A percentile compares a stretch with the other conserved stretches of the same genome.
Conservation (phyloP, 2,329 filamentous ascomycete species). For the Tolypocladium ophioglossoides region DNA sequence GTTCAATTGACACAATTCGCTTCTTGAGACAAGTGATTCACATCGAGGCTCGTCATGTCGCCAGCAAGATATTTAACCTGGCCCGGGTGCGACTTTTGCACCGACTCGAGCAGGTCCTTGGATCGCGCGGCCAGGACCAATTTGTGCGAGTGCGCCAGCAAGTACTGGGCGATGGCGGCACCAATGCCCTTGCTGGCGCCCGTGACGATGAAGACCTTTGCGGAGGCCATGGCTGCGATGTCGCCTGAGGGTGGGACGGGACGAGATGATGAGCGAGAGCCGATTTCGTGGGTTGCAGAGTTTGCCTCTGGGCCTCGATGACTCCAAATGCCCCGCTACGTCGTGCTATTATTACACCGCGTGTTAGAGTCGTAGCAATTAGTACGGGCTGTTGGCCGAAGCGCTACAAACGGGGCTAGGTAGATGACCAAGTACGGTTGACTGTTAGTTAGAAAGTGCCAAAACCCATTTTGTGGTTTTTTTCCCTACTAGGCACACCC, state of each 20-base stretch:
- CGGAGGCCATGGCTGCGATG: background rate
- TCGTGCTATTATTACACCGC: too few relatives aligned
- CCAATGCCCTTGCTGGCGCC: constrained; percentile 55
- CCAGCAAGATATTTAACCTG: constrained; percentile 46
- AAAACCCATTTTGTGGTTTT: too few relatives aligned
- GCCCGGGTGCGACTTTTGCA: constrained; percentile 39
- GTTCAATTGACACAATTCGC: background rate
- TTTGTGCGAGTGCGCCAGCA: constrained; percentile 44
- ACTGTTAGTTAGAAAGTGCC: too few relatives aligned
- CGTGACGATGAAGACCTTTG: constrained; percentile 53
- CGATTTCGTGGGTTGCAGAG: background rate
- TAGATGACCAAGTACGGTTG: too few relatives aligned
- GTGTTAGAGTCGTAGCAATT: too few relatives aligned
- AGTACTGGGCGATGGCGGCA: constrained; percentile 39
- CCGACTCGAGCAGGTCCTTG: constrained; percentile 32
- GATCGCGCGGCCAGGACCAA: constrained; percentile 49
- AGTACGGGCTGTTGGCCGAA: too few relatives aligned
- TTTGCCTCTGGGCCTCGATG: too few relatives aligned
- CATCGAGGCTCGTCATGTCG: constrained; percentile 43
- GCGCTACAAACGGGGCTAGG: too few relatives aligned
- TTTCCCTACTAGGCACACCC: too few relatives aligned
- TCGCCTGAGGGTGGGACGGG: background rate
- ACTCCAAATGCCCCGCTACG: too few relatives aligned
- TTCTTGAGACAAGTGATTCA: constrained; percentile 16
- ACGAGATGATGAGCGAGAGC: background rate